Evolutionary conservation across 2,329 filamentous ascomycete species (phyloP), one percentile per base, ranked within the genome.

Genomic region (Beauveria sp.): DNA sequence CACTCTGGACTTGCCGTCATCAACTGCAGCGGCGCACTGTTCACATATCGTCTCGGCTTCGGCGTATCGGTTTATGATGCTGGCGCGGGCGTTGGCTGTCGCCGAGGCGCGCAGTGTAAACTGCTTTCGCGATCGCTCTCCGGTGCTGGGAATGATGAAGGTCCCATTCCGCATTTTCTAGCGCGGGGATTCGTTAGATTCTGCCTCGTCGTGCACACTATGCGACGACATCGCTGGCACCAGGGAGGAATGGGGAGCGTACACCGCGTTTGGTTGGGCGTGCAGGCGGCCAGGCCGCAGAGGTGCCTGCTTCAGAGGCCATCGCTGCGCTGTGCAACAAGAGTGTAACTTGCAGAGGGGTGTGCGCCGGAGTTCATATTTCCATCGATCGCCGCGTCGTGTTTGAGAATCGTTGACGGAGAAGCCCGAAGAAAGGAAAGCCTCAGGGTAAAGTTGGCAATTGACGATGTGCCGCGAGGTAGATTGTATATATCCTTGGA

Each of bases 131-230:
- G 91, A 84, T 65, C 92, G 89, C 74, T 96, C 90, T 69, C 93
- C 93, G 3, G 92, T 97, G 63, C 83, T 81, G 8, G 93, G 92
- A 60, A 96, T 83, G 67, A 98, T 89, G 73, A 96, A 92, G 50
- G 91, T 95, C 66, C 90, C 90, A 72, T 93, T 89, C 67, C 89
- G 88, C 64, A 96, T 81, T 82, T 92, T 86, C 84, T 88, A 51
- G 38, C 49, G 42, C 10, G 38, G n/a, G n/a, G 38, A 24, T 28
- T 16, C 40, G 42, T 61, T 46, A 61, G 58, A 54, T 51, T n/a
- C 26, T 31, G 16, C 16, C 24, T 28, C 22, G 16, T 8, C 5
- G 3, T 9, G 5, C 10, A 18, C 31, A n/a, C 12, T 3, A 24
- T n/a, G 20, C 48, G 42, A 28, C n/a, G 42, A 31, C 42, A 16